A percentile compares a stretch with the other conserved stretches of the same genome.
Conservation (phyloP, 2,329 filamentous ascomycete species). For the Podosphaera aphanis region DNA sequence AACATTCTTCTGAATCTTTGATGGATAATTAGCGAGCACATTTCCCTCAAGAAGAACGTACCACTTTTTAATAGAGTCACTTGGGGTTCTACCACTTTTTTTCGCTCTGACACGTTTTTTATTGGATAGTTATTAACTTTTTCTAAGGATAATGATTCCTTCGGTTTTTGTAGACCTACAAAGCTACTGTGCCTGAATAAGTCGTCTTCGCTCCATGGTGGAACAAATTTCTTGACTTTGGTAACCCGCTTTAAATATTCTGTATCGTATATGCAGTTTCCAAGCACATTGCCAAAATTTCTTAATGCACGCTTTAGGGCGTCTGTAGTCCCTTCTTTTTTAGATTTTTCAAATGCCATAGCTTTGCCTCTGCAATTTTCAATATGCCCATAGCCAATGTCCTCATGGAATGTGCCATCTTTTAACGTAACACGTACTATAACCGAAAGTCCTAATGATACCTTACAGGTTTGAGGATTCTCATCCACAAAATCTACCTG, state of each 20-base stretch:
- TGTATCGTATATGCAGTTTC: slow-evolving; percentile 98
- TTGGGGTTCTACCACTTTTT: not conserved
- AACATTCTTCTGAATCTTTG: slow-evolving; percentile 1
- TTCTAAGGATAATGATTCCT: slow-evolving; percentile 5
- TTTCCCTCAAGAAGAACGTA: not conserved
- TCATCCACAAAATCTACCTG: slow-evolving; percentile 93
- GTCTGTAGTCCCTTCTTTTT: slow-evolving; percentile 94
- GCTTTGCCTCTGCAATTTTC: slow-evolving; percentile 93
- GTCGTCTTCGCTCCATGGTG: slow-evolving; percentile 55
- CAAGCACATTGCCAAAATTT: slow-evolving; percentile 85
- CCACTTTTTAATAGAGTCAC: not conserved
- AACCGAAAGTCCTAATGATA: slow-evolving; percentile 70
- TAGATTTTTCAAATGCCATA: slow-evolving; percentile 90
- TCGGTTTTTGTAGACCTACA: not conserved
- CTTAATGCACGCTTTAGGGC: slow-evolving; percentile 71
- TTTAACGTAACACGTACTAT: slow-evolving; percentile 74
- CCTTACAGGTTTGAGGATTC: slow-evolving; percentile 49
- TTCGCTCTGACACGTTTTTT: not conserved
- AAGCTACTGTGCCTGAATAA: slow-evolving; percentile 63
- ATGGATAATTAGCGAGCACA: not conserved
- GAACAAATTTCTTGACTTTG: slow-evolving; percentile 60
- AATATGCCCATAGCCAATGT: slow-evolving; percentile 88
- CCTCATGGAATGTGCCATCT: slow-evolving; percentile 93
- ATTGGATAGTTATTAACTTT: slow-evolving; percentile 13
- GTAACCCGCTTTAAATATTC: slow-evolving; percentile 76